Evolutionary conservation across 495 filamentous ascomycete species (phyloP), one percentile per base, ranked within the genome.

Genomic region (Pyronema domesticum): DNA sequence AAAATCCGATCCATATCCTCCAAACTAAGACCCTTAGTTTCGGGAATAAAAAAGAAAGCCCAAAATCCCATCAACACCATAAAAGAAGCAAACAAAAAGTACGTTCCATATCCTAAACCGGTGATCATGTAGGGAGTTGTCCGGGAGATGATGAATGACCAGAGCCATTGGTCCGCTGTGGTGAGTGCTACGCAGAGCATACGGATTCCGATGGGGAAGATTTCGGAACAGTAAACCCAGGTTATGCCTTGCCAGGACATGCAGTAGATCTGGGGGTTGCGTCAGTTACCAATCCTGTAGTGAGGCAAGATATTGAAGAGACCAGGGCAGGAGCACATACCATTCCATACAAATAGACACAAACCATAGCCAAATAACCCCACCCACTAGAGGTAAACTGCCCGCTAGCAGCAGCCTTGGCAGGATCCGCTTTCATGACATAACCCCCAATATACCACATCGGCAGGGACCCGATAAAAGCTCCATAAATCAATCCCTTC

Each of bases 11-110:
- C 72, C 71, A 76, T 76, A n/a, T 68, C 66, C 58, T 76, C 74
- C n/a, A 76, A 66, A 3, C 71, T 69, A 13, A 75, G 61, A 13
- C 68, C 68, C 54, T 75, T 76, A 3, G 74, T 76, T 68, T 76
- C 74, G 1, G 74, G 74, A 4, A 75, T 37, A 9, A 67, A 64
- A 57, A 75, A 73, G 51, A 65, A 75, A 35, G 83, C 76, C 60
- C 84, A 87, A 58, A 78, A 52, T 45, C 82, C 74, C 19, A 79
- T 80, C 10, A 76, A 58, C 10, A 83, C 70, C 79, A 85, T 84
- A 58, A 85, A 68, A 2, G 74, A 75, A 1, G 81, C 81, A 58
- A 87, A 87, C 72, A 86, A 85, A 67, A 85, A 83, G 69, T 84
- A 87, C 3, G 85, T 82, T 17, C 80, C 83, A 60, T 82, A 83